phyloP scores from a whole-genome alignment of 2,329 filamentous ascomycete genomes.

The Myriosclerotinia duriaeana region DNA sequence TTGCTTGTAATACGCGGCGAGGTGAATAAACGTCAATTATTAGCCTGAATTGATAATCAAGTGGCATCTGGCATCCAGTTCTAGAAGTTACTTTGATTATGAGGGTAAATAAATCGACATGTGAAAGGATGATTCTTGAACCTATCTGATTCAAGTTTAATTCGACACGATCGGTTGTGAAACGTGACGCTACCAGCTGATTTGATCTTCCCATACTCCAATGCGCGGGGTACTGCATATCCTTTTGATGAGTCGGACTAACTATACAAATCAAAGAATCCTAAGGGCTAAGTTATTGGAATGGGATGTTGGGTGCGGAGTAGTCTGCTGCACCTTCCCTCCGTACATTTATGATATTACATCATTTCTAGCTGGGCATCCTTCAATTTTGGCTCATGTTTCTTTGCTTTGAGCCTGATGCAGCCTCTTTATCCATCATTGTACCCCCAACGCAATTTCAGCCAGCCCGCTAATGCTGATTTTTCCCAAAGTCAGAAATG shows the following conservation, averaged over 20 bases:
- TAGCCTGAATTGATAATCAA: too few relatives aligned
- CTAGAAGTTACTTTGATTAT: too few relatives aligned
- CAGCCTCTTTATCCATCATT: neutral
- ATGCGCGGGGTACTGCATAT: neutral
- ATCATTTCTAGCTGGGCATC: too few relatives aligned
- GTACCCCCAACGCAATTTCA: neutral
- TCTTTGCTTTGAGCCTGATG: neutral
- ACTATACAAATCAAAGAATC: too few relatives aligned
- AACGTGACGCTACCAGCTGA: neutral
- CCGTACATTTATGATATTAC: too few relatives aligned
- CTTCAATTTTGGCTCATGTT: too few relatives aligned
- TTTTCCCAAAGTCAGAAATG: neutral
- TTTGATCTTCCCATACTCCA: neutral
- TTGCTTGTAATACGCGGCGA: too few relatives aligned
- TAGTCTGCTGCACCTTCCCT: too few relatives aligned
- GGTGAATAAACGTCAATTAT: too few relatives aligned
- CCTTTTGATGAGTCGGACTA: neutral
- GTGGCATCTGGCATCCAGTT: too few relatives aligned
- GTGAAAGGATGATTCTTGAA: neutral
- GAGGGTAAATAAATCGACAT: neutral
- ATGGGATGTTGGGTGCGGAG: too few relatives aligned
- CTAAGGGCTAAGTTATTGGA: too few relatives aligned
- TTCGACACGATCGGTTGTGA: neutral
- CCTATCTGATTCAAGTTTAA: neutral
- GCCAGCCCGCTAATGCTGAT: neutral